Evolutionary conservation across 306 rosid species (phyloP).

Genomic region (Quercus berberidifolia): DNA sequence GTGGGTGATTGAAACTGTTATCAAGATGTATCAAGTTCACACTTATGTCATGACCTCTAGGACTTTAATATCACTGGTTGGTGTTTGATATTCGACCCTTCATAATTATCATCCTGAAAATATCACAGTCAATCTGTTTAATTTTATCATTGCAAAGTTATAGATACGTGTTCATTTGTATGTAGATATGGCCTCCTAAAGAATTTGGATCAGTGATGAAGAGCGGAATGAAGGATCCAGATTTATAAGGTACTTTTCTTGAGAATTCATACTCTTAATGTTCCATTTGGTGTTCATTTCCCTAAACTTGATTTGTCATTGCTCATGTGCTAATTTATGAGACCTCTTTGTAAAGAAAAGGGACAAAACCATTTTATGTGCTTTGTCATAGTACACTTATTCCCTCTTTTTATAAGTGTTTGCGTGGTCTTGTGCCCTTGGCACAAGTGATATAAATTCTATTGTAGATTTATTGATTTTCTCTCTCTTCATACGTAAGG

Average conservation of each 20-base stretch:
- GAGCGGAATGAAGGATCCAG: constrained; percentile 26
- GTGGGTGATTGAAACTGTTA: neutral
- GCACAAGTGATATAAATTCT: no score
- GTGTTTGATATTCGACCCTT: neutral
- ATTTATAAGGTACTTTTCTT: constrained; percentile 27
- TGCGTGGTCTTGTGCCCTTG: no score
- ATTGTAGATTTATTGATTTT: no score
- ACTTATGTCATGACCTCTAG: neutral
- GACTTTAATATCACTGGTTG: neutral
- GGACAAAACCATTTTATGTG: neutral
- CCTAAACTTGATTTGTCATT: neutral
- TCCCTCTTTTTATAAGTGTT: neutral
- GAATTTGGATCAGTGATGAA: constrained; percentile 56
- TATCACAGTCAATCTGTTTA: neutral
- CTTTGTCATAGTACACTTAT: neutral
- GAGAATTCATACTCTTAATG: neutral
- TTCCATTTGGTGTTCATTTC: neutral
- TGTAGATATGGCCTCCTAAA: constrained; percentile 56
- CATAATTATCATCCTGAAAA: neutral
- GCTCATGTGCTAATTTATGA: neutral
- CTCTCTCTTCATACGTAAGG: no score
- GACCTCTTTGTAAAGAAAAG: neutral
- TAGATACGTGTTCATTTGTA: constrained; percentile 8
- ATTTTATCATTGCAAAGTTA: neutral
- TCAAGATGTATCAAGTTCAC: neutral